Evolutionary conservation across 306 rosid genomes (phyloP).

Genomic region (Gillenia trifoliata): DNA sequence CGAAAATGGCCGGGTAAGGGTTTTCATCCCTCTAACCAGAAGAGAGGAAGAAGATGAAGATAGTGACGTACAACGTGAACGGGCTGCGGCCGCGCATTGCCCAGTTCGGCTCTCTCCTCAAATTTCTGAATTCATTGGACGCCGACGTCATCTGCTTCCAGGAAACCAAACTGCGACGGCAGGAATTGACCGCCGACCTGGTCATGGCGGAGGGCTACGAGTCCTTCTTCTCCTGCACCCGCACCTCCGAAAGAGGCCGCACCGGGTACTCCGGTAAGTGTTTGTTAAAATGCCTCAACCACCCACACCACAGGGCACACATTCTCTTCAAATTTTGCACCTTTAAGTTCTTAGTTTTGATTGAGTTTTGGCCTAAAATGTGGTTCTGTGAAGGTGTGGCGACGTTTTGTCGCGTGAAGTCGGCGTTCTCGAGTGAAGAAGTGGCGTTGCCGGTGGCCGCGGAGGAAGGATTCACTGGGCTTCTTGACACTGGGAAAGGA

Average conservation of each 20-base stretch:
- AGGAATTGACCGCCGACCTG: constrained; percentile 71
- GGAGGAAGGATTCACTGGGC: constrained; percentile 84
- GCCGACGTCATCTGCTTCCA: constrained; percentile 84
- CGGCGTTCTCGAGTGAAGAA: constrained; percentile 72
- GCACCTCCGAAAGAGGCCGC: constrained; percentile 66
- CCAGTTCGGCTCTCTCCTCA: constrained; percentile 83
- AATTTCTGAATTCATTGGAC: constrained; percentile 74
- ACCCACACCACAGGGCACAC: not conserved
- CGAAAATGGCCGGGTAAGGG: not conserved
- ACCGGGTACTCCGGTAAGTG: constrained; percentile 74
- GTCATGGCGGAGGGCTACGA: constrained; percentile 80
- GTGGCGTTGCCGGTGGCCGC: constrained; percentile 68
- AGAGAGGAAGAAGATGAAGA: constrained; percentile 44
- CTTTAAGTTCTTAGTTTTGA: not conserved
- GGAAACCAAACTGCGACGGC: constrained; percentile 79
- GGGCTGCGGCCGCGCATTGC: constrained; percentile 76
- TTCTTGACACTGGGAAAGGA: constrained; percentile 36
- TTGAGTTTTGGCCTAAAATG: constrained; percentile 1
- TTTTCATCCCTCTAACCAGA: not conserved
- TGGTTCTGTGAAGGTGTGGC: constrained; percentile 55
- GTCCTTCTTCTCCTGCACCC: constrained; percentile 80
- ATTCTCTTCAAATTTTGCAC: not conserved
- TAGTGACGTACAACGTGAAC: constrained; percentile 87
- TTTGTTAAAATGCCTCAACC: constrained; percentile 25
- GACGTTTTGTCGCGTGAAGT: constrained; percentile 82